These are phyloP conservation scores for Trichaptum fuscoviolaceum DNA, from an alignment of 768 basidiomycete genomes.

Conservation along the genomic window DNA sequence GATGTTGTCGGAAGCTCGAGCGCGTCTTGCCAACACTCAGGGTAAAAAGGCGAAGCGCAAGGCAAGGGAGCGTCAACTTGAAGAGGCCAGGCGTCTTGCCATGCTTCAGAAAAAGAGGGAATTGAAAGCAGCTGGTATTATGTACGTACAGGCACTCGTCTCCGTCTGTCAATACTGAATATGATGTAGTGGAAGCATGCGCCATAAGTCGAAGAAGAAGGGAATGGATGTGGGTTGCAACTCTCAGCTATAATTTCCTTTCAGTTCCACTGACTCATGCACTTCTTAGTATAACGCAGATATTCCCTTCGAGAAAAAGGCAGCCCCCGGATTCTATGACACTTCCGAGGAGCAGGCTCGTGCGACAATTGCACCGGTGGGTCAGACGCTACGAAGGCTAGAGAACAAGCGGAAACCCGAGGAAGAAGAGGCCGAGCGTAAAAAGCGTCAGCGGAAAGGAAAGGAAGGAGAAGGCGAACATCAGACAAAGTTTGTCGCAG, in stretches of 20 bases:
- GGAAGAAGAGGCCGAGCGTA: slow-evolving; percentile 88
- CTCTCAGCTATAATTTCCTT: slow-evolving; percentile 6
- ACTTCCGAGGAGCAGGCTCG: slow-evolving; percentile 91
- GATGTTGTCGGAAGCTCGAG: slow-evolving; percentile 98
- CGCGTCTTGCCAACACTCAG: slow-evolving; percentile 96
- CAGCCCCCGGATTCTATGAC: slow-evolving; percentile 96
- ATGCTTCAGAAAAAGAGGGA: slow-evolving; percentile 97
- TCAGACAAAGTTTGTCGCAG: slow-evolving; percentile 94
- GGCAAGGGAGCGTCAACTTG: slow-evolving; percentile 93
- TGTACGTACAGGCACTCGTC: slow-evolving; percentile 44
- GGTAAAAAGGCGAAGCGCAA: slow-evolving; percentile 99
- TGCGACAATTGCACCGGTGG: slow-evolving; percentile 81
- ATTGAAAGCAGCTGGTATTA: slow-evolving; percentile 95
- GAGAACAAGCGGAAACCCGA: slow-evolving; percentile 96
- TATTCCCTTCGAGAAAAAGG: slow-evolving; percentile 97
- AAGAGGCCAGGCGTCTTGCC: slow-evolving; percentile 91
- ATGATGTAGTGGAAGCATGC: slow-evolving; percentile 51
- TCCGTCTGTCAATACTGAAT: neutral
- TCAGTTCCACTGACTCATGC: slow-evolving; percentile 9
- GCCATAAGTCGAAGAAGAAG: slow-evolving; percentile 90
- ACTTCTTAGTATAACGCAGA: slow-evolving; percentile 84
- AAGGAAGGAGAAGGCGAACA: slow-evolving; percentile 63
- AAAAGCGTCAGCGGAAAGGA: slow-evolving; percentile 79
- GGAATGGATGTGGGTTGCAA: slow-evolving; percentile 84
- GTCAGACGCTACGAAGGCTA: slow-evolving; percentile 83